Percentiles rank a stretch among this genome's conserved stretches.
phyloP scores from a whole-genome alignment of 768 basidiomycete genomes.

The Austroboletus eburneus region DNA sequence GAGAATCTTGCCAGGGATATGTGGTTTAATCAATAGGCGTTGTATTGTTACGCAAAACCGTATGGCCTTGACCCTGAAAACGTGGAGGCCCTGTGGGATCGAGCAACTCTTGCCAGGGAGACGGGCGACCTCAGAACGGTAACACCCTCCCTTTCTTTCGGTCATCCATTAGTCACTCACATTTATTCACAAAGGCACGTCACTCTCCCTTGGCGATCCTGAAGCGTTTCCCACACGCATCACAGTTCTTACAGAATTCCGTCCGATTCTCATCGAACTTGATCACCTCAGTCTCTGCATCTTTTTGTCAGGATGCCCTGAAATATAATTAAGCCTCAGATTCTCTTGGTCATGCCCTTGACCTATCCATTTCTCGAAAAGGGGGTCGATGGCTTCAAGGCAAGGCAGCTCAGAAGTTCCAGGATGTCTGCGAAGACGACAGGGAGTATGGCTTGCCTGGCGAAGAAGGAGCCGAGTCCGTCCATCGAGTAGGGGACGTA shows the following conservation, averaged over 20 bases:
- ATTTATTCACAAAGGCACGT: constrained; percentile 16
- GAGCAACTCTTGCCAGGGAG: constrained; percentile 75
- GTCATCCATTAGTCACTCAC: neutral
- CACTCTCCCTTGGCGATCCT: constrained; percentile 27
- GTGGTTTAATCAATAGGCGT: constrained; percentile 76
- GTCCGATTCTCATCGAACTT: constrained; percentile 48
- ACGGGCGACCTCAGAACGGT: constrained; percentile 68
- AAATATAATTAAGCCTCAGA: constrained; percentile 51
- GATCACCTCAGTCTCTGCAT: constrained; percentile 61
- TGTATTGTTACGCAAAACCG: constrained; percentile 89
- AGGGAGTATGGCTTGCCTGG: constrained; percentile 66
- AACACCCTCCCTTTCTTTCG: constrained; percentile 13
- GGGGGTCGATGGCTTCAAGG: constrained; percentile 94
- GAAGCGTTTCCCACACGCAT: constrained; percentile 53
- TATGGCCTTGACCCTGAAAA: constrained; percentile 76
- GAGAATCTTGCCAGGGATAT: constrained; percentile 55
- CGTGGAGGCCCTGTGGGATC: constrained; percentile 85
- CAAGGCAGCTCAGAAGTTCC: constrained; percentile 62
- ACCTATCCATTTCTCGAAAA: constrained; percentile 34
- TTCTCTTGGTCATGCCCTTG: constrained; percentile 40
- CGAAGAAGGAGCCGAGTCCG: constrained; percentile 47
- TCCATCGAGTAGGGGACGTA: constrained; percentile 42
- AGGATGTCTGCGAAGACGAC: constrained; percentile 84
- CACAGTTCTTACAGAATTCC: constrained; percentile 72
- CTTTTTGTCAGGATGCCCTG: constrained; percentile 71